Evolutionary conservation across 306 rosid genomes (phyloP).

Genomic region (Trichosanthes cucumerina): DNA sequence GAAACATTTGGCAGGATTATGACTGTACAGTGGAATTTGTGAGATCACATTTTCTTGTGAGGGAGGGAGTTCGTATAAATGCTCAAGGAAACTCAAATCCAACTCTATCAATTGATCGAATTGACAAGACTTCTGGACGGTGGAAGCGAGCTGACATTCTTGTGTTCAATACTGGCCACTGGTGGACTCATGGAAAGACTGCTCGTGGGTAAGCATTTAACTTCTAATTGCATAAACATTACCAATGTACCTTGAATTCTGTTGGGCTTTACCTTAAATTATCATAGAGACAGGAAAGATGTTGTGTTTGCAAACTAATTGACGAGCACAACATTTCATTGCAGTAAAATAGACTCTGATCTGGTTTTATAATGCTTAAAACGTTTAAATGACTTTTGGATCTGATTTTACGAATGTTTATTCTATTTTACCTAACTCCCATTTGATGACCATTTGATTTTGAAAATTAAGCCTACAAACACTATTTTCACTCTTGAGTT

Average conservation of each 20-base stretch:
- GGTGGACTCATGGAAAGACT: slow-evolving; percentile 99
- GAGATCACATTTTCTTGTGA: slow-evolving; percentile 96
- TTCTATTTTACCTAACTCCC: background rate
- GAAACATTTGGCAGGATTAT: slow-evolving; percentile 64
- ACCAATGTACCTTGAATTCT: background rate
- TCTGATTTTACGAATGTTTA: background rate
- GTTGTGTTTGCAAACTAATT: background rate
- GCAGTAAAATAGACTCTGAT: background rate
- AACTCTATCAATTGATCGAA: slow-evolving; percentile 74
- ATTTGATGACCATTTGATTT: too few relatives aligned
- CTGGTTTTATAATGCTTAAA: background rate
- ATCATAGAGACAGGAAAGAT: background rate
- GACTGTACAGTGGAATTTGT: slow-evolving; percentile 68
- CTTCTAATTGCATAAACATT: background rate
- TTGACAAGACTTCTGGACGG: slow-evolving; percentile 74
- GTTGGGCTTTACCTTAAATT: background rate
- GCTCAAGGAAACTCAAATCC: slow-evolving; percentile 75
- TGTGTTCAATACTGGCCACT: slow-evolving; percentile 90
- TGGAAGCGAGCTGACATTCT: slow-evolving; percentile 92
- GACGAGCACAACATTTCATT: background rate
- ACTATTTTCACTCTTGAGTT: too few relatives aligned
- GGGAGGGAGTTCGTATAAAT: slow-evolving; percentile 62
- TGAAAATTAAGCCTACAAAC: too few relatives aligned
- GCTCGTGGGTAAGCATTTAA: slow-evolving; percentile 64
- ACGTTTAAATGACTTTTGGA: background rate